Percentiles rank a stretch among this genome's conserved stretches.
phyloP scores from a whole-genome alignment of 768 basidiomycete species.

The Dictyophora rubrovolvata region DNA sequence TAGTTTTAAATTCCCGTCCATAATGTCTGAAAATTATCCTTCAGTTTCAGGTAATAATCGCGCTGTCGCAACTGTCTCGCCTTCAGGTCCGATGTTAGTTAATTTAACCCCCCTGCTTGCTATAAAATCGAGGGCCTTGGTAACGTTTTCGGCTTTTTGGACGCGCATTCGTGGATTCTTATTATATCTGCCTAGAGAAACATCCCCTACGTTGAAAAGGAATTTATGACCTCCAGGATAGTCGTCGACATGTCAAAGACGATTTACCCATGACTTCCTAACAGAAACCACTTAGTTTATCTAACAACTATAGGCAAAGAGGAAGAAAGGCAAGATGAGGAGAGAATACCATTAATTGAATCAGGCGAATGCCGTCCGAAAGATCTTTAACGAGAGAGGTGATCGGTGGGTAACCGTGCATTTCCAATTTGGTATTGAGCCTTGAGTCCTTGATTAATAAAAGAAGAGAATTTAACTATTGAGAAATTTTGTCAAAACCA shows the following conservation, averaged over 20 bases:
- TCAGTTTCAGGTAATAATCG: background rate
- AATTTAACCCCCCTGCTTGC: conserved; percentile 87
- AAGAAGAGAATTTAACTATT: background rate
- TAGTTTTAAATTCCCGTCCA: conserved; percentile 96
- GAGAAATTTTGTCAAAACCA: conserved; percentile 39
- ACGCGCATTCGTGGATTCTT: conserved; percentile 82
- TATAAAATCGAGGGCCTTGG: conserved; percentile 93
- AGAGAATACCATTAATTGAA: conserved; percentile 75
- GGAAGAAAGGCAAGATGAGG: background rate
- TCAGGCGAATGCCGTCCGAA: conserved; percentile 89
- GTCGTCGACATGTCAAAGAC: conserved; percentile 4
- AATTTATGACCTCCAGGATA: background rate
- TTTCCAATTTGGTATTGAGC: conserved; percentile 93
- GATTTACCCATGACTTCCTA: conserved; percentile 92
- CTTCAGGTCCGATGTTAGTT: conserved; percentile 97
- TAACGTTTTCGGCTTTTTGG: conserved; percentile 97
- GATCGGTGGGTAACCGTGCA: conserved; percentile 79
- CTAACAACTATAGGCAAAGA: conserved; percentile 7
- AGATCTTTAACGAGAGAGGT: conserved; percentile 81
- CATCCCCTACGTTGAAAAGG: conserved; percentile 47
- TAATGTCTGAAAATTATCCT: conserved; percentile 60
- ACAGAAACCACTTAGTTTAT: conserved; percentile 1
- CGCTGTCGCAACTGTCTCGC: conserved; percentile 18
- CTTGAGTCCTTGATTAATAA: conserved; percentile 29
- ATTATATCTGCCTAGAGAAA: conserved; percentile 92